phyloP scores from a whole-genome alignment of 306 rosid genomes.

The Clitoria ternatea region DNA sequence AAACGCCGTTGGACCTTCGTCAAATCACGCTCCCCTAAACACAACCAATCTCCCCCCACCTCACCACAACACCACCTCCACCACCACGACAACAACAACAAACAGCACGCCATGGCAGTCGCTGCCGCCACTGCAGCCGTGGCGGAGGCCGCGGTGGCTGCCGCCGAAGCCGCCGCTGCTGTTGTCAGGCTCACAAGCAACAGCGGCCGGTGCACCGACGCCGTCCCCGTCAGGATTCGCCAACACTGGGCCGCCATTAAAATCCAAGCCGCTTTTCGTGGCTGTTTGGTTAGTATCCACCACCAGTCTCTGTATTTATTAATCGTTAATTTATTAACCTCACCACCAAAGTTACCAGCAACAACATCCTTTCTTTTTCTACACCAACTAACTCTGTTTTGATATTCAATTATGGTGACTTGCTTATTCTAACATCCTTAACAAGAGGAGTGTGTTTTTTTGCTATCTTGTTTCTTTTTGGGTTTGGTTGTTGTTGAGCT shows the following conservation, averaged over 20 bases:
- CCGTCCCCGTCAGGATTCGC: constrained; percentile 19
- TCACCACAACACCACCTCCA: neutral
- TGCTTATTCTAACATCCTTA: no score
- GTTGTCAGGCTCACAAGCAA: constrained; percentile 50
- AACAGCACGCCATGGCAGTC: constrained; percentile 57
- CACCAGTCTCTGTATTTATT: no score
- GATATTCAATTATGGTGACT: no score
- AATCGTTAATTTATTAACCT: neutral
- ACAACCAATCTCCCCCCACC: neutral
- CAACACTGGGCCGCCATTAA: constrained; percentile 68
- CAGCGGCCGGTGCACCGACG: constrained; percentile 16
- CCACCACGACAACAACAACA: neutral
- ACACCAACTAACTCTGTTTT: no score
- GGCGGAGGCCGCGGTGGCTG: constrained; percentile 59
- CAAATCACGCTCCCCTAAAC: constrained; percentile 40
- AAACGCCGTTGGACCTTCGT: constrained; percentile 81
- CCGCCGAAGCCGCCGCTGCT: constrained; percentile 57
- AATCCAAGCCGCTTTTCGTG: constrained; percentile 89
- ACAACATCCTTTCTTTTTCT: neutral
- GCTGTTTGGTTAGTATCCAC: constrained; percentile 61
- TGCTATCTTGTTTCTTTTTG: neutral
- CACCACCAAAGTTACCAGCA: neutral
- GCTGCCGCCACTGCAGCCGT: constrained; percentile 45
- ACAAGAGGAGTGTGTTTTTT: no score
- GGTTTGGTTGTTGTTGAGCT: neutral